Evolutionary conservation across 257 asterid species (phyloP).

Genomic region (Nicotiana paniculata): DNA sequence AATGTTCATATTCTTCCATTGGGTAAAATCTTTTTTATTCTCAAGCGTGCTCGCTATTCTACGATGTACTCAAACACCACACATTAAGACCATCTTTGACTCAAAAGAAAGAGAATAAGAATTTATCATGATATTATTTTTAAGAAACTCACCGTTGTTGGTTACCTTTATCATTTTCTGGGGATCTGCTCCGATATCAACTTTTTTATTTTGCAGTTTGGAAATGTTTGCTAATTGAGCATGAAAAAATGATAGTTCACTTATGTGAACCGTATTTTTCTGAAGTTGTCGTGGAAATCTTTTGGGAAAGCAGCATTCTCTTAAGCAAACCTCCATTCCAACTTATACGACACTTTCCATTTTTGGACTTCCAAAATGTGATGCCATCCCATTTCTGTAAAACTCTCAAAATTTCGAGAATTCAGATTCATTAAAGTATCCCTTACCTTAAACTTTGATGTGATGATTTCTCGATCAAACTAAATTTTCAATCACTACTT

Average conservation of each 20-base stretch:
- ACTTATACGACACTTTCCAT: neutral
- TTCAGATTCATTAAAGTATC: slow-evolving; percentile 1
- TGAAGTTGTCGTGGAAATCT: neutral
- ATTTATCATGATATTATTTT: neutral
- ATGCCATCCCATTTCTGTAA: neutral
- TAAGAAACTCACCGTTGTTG: neutral
- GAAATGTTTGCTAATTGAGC: neutral
- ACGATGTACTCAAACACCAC: neutral
- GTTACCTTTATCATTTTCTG: slow-evolving; percentile 1
- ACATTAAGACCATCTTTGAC: neutral
- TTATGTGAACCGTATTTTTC: neutral
- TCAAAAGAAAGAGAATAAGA: neutral
- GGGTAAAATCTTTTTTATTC: neutral
- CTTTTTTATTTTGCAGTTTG: neutral
- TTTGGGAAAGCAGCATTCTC: slow-evolving; percentile 3
- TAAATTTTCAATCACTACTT: neutral
- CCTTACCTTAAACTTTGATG: neutral
- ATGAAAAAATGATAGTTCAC: neutral
- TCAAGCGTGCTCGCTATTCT: neutral
- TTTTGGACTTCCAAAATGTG: neutral
- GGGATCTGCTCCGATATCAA: neutral
- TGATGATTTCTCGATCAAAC: neutral
- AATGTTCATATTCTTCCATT: neutral
- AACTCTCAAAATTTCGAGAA: neutral
- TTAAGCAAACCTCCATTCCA: neutral